phyloP scores from a whole-genome alignment of 257 asterid species.

The Solanum appendiculatum region DNA sequence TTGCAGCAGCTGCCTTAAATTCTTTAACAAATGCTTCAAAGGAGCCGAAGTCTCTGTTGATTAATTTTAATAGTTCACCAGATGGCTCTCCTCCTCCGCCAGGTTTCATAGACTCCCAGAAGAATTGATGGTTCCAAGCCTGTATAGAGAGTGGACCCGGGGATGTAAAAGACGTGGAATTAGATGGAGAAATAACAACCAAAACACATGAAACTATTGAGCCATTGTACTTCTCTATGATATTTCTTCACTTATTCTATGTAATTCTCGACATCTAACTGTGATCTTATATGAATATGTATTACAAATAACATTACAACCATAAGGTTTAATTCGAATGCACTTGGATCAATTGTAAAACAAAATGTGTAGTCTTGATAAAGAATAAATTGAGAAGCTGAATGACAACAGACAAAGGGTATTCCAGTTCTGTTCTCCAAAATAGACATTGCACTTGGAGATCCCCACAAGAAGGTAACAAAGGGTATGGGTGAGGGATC shows the following conservation, averaged over 20 bases:
- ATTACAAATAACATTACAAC: not conserved
- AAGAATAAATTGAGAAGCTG: not conserved
- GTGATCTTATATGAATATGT: not conserved
- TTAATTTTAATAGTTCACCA: conserved; percentile 55
- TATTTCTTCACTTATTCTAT: not conserved
- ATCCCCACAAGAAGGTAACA: not conserved
- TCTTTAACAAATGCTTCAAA: conserved; percentile 61
- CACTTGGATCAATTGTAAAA: not conserved
- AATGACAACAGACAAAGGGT: not conserved
- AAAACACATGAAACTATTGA: not conserved
- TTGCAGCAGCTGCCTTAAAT: conserved; percentile 81
- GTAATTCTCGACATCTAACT: not conserved
- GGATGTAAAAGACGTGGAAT: not conserved
- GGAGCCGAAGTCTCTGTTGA: conserved; percentile 89
- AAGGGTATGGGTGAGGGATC: not conserved
- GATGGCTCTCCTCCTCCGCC: conserved; percentile 92
- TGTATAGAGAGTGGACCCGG: conserved; percentile 7
- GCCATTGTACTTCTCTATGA: not conserved
- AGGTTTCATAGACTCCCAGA: conserved; percentile 95
- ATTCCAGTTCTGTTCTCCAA: not conserved
- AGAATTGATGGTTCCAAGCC: conserved; percentile 93
- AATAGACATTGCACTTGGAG: not conserved
- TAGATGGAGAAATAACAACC: not conserved
- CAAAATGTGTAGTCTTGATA: not conserved
- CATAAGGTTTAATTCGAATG: not conserved